Base-by-base conservation (phyloP, 805 yeast genomes). In the Candida vaughaniae region DNA sequence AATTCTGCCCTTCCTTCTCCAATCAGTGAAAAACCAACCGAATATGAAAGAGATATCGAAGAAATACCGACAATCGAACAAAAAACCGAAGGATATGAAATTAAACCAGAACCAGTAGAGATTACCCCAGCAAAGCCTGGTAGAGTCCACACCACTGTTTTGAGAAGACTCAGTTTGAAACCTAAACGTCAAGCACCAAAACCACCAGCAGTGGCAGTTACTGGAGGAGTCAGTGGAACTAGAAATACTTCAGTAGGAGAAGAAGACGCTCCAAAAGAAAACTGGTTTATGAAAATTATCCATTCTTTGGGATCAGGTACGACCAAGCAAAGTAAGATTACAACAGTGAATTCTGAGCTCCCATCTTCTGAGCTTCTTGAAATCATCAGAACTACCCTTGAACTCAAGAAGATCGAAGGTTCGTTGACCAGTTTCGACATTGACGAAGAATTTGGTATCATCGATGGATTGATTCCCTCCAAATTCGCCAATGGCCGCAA, bases 381-480 rank as follows among this genome's bases (percentile, higher is more conserved):
- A 17, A 52, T 64, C 7, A 57, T 69, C 37, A 63, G 59, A 38
- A 61, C 60, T 35, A 73, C 73, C 6, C 52, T 75, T 36, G 66
- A 64, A 43, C 53, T 74, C 49, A 72, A 73, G 47, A 56, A 63
- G 37, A 63, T 71, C 36, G 80, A 75, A 51, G 80, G 80, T 0
- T 63, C 79, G 3, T 62, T 75, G 8, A 52, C 57, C 12, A 58
- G 60, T 17, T 69, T 68, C 10, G 64, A 62, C 2, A 56, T 72
- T 25, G 72, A 66, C 39, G 73, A 69, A 35, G 69, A 64, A 36
- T 63, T 65, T 43, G 68, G 73, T 4, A 45, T 62, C 11, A 64
- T 75, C 15, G 62, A 60, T 40, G 78, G 79, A 2, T 56, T 62
- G 12, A 64, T 75, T 11, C 78, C 80, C n/a, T 52, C 72, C 10